phyloP scores from a whole-genome alignment of 2,329 filamentous ascomycete genomes.

The Massarina eburnea region DNA sequence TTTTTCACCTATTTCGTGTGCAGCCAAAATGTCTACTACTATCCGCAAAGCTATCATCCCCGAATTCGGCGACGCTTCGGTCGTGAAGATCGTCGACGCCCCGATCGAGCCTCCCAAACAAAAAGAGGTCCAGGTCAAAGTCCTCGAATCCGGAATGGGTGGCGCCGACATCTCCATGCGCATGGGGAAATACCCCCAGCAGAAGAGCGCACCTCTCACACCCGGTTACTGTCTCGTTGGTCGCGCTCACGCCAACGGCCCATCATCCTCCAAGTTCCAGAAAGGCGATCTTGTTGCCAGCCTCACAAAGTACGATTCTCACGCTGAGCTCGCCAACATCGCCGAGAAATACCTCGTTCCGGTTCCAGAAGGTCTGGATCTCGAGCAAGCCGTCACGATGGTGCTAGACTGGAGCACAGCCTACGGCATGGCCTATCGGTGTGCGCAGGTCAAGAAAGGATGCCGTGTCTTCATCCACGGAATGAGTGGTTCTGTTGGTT shows the following conservation, averaged over 20 bases:
- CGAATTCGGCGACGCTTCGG: slow-evolving; percentile 46
- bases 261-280: slow-evolving; percentile 30
- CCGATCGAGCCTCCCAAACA: slow-evolving; percentile 45
- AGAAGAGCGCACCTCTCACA: slow-evolving; percentile 50
- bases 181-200: slow-evolving; percentile 50
- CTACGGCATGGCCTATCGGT: slow-evolving; percentile 32
- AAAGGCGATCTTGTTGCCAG: slow-evolving; percentile 29
- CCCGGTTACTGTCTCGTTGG: slow-evolving; percentile 55
- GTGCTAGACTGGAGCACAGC: slow-evolving; percentile 50
- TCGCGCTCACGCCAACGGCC: slow-evolving; percentile 44
- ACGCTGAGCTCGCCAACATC: slow-evolving; percentile 51
- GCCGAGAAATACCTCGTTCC: slow-evolving; percentile 50
- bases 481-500: slow-evolving; percentile 54
- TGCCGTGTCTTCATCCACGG: slow-evolving; percentile 56
- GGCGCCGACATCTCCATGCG: slow-evolving; percentile 56
- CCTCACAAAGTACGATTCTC: slow-evolving; percentile 33
- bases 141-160: slow-evolving; percentile 52
- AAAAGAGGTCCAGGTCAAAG: slow-evolving; percentile 51
- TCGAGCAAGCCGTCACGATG: slow-evolving; percentile 46
- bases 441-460: slow-evolving; percentile 46
- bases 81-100: slow-evolving; percentile 39
- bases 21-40: slow-evolving; percentile 23
- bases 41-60: slow-evolving; percentile 53
- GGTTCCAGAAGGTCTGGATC: slow-evolving; percentile 47
- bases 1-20: not conserved